phyloP scores from a whole-genome alignment of 208 protist genomes.

The Leishmania tarentolae region DNA sequence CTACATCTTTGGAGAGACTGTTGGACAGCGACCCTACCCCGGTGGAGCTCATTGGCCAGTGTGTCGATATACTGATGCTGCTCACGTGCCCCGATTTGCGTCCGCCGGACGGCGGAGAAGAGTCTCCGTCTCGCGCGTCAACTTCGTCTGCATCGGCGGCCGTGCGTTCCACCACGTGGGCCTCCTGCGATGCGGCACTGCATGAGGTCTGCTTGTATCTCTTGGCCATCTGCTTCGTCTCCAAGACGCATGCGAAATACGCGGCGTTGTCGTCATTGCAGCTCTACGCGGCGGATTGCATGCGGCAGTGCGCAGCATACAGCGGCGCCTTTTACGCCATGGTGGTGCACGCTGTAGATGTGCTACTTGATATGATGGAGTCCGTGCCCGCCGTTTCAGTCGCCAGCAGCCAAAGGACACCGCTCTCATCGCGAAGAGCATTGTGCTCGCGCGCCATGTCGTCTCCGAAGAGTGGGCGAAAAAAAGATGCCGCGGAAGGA shows the following conservation, averaged over 20 bases:
- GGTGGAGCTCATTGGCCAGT: conserved; percentile 64
- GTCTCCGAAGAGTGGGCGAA: not conserved
- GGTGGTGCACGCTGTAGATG: conserved; percentile 53
- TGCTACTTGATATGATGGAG: conserved; percentile 33
- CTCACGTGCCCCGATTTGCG: conserved; percentile 75
- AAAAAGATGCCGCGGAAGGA: not conserved
- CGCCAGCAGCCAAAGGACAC: not conserved
- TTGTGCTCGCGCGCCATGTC: conserved; percentile 10
- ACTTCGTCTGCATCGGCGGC: conserved; percentile 38
- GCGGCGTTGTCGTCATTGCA: conserved; percentile 41
- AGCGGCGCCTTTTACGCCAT: conserved; percentile 65
- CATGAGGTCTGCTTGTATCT: conserved; percentile 54
- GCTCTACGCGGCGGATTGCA: conserved; percentile 66
- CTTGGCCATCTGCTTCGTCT: conserved; percentile 42
- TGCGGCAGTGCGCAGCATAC: conserved; percentile 70
- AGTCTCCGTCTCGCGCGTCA: conserved; percentile 26
- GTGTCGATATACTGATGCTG: conserved; percentile 71
- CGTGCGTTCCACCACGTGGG: conserved; percentile 71
- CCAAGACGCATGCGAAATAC: conserved; percentile 25
- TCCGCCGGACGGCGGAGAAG: conserved; percentile 32
- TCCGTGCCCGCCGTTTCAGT: not conserved
- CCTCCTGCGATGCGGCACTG: conserved; percentile 48
- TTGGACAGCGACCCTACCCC: conserved; percentile 26
- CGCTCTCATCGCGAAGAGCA: not conserved
- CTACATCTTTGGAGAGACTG: conserved; percentile 16